A percentile compares a stretch with the other conserved stretches of the same genome.
Evolutionary conservation across 106 monocot genomes (phyloP).

Genomic region (Allium fistulosum): DNA sequence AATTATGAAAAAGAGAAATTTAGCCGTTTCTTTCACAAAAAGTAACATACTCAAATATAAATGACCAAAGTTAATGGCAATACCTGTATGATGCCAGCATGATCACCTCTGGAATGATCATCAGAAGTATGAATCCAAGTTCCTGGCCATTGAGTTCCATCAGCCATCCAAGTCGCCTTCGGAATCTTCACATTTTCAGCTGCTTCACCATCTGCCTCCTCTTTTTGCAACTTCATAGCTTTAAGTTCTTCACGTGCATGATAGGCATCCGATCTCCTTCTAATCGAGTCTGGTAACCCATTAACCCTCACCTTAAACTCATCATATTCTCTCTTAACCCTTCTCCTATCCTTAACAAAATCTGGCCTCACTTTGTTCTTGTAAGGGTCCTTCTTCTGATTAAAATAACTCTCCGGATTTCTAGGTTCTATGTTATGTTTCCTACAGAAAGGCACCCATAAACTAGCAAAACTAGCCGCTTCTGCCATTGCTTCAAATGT

Average conservation of each 20-base stretch:
- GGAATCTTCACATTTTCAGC: conserved; percentile 25
- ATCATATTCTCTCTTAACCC: conserved; percentile 94
- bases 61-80: no score
- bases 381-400: conserved; percentile 59
- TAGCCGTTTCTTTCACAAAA: no score
- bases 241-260: conserved; percentile 83
- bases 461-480: conserved; percentile 58
- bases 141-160: conserved; percentile 91
- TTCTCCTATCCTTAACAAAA: conserved; percentile 85
- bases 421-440: conserved; percentile 87
- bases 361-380: conserved; percentile 89
- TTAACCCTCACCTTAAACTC: conserved; percentile 96
- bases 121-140: conserved; percentile 47
- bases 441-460: conserved; percentile 86
- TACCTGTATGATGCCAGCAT: conserved; percentile 96
- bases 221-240: conserved; percentile 16
- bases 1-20: no score
- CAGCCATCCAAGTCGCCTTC: conserved; percentile 88
- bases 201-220: conserved; percentile 1
- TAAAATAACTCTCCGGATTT: conserved; percentile 87
- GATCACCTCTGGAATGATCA: conserved; percentile 79
- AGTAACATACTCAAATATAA: no score
- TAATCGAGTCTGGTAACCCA: conserved; percentile 27
- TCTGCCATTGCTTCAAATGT: conserved; percentile 71
- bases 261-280: conserved; percentile 78